phyloP scores from a whole-genome alignment of 306 rosid genomes.

The Cyclanthera cordifolia region DNA sequence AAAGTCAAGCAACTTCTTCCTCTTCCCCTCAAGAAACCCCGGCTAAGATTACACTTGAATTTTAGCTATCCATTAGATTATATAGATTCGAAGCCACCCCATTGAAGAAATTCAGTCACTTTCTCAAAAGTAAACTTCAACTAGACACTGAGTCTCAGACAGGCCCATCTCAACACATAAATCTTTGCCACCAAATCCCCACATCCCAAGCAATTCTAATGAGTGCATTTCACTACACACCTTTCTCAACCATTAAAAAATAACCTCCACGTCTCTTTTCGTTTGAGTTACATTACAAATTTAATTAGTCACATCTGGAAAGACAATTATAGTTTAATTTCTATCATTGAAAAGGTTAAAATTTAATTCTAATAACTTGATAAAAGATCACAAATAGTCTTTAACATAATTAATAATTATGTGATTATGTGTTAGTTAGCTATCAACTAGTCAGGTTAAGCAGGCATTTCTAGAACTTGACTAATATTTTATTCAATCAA shows the following conservation, averaged over 20 bases:
- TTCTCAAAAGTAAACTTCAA: constrained; percentile 18
- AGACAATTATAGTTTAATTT: background rate
- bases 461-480: too few relatives aligned
- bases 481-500: too few relatives aligned
- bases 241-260: background rate
- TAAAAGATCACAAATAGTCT: too few relatives aligned
- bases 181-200: constrained; percentile 18
- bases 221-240: constrained; percentile 14
- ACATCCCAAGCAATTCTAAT: constrained; percentile 17
- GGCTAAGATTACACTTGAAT: background rate
- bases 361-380: too few relatives aligned
- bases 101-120: constrained; percentile 9
- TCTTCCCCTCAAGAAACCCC: background rate
- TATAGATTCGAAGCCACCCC: background rate
- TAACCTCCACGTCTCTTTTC: background rate
- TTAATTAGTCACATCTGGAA: too few relatives aligned
- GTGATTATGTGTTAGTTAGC: too few relatives aligned
- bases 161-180: constrained; percentile 3
- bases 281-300: too few relatives aligned
- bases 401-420: too few relatives aligned
- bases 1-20: background rate
- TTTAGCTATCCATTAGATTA: background rate
- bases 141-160: background rate
- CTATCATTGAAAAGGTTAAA: too few relatives aligned
- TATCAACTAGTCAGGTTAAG: too few relatives aligned